phyloP scores from a whole-genome alignment of 2,329 filamentous ascomycete genomes.

The Fusarium caatingaense region DNA sequence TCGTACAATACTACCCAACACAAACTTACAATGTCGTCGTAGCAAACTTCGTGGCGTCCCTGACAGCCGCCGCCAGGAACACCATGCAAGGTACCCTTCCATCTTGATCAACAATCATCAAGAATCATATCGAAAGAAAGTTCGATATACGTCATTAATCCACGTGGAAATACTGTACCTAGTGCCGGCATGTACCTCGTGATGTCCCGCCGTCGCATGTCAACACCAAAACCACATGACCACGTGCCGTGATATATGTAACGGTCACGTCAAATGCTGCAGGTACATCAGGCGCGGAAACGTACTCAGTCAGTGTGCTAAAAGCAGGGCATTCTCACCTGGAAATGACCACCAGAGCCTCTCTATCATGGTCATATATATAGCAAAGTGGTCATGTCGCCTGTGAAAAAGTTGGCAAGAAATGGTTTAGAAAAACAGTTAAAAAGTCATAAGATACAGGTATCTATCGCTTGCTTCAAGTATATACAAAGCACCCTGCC shows the following conservation, averaged over 20 bases:
- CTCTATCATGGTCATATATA: slow-evolving; percentile 10
- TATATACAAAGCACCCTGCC: slow-evolving; percentile 55
- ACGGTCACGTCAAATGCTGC: slow-evolving; percentile 26
- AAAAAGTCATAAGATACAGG: slow-evolving; percentile 52
- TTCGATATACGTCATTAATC: slow-evolving; percentile 30
- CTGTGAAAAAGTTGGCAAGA: slow-evolving; percentile 12
- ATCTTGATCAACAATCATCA: slow-evolving; percentile 20
- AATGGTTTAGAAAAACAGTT: slow-evolving; percentile 43
- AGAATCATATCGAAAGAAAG: slow-evolving; percentile 17
- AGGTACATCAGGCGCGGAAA: slow-evolving; percentile 44
- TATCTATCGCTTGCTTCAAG: slow-evolving; percentile 54
- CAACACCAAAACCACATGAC: slow-evolving; percentile 46
- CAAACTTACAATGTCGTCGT: slow-evolving; percentile 6
- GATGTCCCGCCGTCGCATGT: slow-evolving; percentile 40
- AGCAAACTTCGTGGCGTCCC: slow-evolving; percentile 32
- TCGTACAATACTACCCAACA: neutral
- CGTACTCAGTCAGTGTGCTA: slow-evolving; percentile 38
- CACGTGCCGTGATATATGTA: slow-evolving; percentile 41
- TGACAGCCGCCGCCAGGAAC: slow-evolving; percentile 36
- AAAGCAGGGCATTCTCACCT: slow-evolving; percentile 39
- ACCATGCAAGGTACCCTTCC: slow-evolving; percentile 35
- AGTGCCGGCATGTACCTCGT: slow-evolving; percentile 29
- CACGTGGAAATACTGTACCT: slow-evolving; percentile 37
- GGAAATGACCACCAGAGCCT: slow-evolving; percentile 40
- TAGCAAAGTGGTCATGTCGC: slow-evolving; percentile 36